Percentiles rank a stretch among this genome's conserved stretches.
Evolutionary conservation across 352 stramenopile species (phyloP).

Genomic region (Pythium dissotocum): DNA sequence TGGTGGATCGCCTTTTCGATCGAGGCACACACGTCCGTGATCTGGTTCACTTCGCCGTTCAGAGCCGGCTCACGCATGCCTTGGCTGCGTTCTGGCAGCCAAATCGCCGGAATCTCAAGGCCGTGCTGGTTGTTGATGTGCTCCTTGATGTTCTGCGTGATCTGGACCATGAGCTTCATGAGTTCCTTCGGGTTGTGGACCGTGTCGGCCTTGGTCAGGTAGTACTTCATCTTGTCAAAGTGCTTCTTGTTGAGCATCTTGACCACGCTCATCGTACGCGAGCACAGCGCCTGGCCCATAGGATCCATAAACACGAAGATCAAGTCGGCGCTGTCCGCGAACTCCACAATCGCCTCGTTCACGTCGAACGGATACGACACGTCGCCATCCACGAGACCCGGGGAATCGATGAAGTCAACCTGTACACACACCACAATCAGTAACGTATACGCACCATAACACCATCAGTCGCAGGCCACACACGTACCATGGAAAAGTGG

Average conservation of each 20-base stretch:
- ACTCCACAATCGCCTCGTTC: slow-evolving; percentile 55
- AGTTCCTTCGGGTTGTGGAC: slow-evolving; percentile 60
- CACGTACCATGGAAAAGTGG: slow-evolving; percentile 43
- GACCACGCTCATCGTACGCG: slow-evolving; percentile 73
- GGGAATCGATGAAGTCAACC: slow-evolving; percentile 77
- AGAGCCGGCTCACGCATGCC: slow-evolving; percentile 16
- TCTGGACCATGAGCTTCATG: slow-evolving; percentile 71
- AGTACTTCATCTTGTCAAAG: slow-evolving; percentile 65
- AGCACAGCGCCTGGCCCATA: slow-evolving; percentile 63
- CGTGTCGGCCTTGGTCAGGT: slow-evolving; percentile 67
- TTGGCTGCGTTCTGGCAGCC: slow-evolving; percentile 33
- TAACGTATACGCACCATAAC: neutral
- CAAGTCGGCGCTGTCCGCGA: slow-evolving; percentile 55
- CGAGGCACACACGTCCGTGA: slow-evolving; percentile 37
- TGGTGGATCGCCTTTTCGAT: slow-evolving; percentile 64
- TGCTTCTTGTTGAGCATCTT: slow-evolving; percentile 52
- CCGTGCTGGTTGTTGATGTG: slow-evolving; percentile 71
- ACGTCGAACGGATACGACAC: slow-evolving; percentile 73
- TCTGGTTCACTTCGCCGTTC: slow-evolving; percentile 50
- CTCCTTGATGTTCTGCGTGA: slow-evolving; percentile 67
- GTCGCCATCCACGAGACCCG: slow-evolving; percentile 64
- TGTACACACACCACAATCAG: neutral
- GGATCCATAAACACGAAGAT: slow-evolving; percentile 75
- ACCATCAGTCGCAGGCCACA: neutral
- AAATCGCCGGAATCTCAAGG: slow-evolving; percentile 64